Base-by-base conservation (phyloP, 1,284 basidiomycete species). In the Rhizopogon parksii region DNA sequence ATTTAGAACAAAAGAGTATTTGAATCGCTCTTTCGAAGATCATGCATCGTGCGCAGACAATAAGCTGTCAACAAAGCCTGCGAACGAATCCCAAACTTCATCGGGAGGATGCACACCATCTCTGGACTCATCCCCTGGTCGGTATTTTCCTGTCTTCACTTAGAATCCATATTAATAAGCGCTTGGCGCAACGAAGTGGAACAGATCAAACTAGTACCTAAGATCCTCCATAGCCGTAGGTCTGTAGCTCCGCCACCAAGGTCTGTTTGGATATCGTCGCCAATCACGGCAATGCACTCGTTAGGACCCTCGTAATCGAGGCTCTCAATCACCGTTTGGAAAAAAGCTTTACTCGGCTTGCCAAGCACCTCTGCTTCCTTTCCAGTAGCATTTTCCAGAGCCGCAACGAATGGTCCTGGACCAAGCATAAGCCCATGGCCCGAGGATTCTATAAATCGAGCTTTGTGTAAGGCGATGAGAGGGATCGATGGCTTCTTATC, bases 81-180 rank as follows among this genome's bases (percentile, higher is more conserved):
- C 70, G 58, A 86, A 83, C 1, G 71, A 74, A 36, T 77, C 73
- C 47, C 64, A 74, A 6, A 82, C 65, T 52, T 76, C 74, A 60
- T 84, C 77, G 1, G 80, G 80, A 11, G 74, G 70, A 9, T 60
- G 51, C 1, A 65, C 53, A 0, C 70, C 71, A 21, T 57, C 49
- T 43, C 64, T 68, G 1, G 36, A 55, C 61, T 85, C 83, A 57
- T 84, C 82, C 4, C 80, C 81, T 5, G 63, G 17, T 12, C 81
- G 70, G 59, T 83, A 85, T 56, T 85, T 85, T 9, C 83, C 83
- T 4, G 82, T 83, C 57, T 72, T 74, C 43, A 82, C 82, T 82
- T 52, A 40, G 38, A 36, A 46, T 36, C 19, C 14, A n/a, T 14
- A 34, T 53, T 24, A 30, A 21, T 36, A n/a, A 37, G 4, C 38